phyloP scores from a whole-genome alignment of 805 yeast species.

The Naumovozyma castellii region DNA sequence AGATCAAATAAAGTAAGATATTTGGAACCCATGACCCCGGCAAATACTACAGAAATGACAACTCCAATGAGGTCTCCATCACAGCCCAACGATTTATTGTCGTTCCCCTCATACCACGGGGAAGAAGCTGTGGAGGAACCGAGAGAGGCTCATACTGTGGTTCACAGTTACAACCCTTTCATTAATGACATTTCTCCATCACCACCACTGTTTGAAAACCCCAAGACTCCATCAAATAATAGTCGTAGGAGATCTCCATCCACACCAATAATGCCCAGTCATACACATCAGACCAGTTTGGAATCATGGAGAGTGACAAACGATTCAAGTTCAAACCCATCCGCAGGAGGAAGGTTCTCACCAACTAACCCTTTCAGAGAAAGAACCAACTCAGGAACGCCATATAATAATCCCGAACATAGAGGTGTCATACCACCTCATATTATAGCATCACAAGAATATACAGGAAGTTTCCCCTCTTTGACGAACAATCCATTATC shows the following conservation, averaged over 20 bases:
- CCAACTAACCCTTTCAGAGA: constrained; percentile 8
- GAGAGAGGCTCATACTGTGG: not conserved
- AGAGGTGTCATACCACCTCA: not conserved
- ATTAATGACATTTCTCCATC: not conserved
- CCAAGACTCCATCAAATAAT: not conserved
- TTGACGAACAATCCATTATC: not conserved
- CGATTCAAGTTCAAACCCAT: not conserved
- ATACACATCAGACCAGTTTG: not conserved
- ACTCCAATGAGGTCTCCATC: too few species aligned
- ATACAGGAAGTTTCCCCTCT: not conserved
- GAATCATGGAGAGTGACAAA: too few species aligned
- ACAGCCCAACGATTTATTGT: not conserved
- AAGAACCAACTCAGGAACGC: constrained; percentile 3
- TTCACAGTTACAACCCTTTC: not conserved
- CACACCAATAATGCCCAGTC: constrained; percentile 9
- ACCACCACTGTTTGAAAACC: not conserved
- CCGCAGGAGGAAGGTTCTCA: not conserved
- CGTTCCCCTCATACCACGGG: not conserved
- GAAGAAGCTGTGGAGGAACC: too few species aligned
- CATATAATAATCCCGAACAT: not conserved
- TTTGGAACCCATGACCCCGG: constrained; percentile 6
- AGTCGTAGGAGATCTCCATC: constrained; percentile 18
- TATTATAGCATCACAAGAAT: not conserved
- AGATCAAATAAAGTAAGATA: constrained; percentile 2
- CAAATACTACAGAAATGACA: not conserved